Evolutionary conservation across 164 flowering plant species (phyloP).

Genomic region (Amborella trichopoda): DNA sequence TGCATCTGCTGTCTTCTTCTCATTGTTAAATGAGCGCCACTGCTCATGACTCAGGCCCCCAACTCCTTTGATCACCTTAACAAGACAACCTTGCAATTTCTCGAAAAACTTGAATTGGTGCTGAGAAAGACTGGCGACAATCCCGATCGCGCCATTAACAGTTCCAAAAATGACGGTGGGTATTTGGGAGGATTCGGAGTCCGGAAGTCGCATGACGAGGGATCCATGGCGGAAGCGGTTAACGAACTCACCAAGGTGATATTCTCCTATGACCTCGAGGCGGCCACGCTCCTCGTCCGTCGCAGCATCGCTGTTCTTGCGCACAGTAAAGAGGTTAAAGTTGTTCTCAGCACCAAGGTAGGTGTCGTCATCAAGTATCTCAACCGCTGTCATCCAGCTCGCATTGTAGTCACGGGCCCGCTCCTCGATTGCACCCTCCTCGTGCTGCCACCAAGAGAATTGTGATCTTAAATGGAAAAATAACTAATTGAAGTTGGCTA

Average conservation of each 20-base stretch:
- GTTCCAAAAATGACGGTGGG: conserved; percentile 91
- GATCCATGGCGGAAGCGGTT: conserved; percentile 91
- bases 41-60: conserved; percentile 96
- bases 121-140: conserved; percentile 81
- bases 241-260: conserved; percentile 90
- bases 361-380: conserved; percentile 85
- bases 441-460: conserved; percentile 40
- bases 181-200: conserved; percentile 88
- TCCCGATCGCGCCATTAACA: conserved; percentile 83
- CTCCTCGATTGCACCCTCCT: conserved; percentile 97
- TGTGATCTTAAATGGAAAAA: too few relatives aligned
- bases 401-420: conserved; percentile 95
- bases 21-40: conserved; percentile 89
- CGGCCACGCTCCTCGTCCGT: conserved; percentile 95
- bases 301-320: conserved; percentile 92
- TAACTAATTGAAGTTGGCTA: too few relatives aligned
- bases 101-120: conserved; percentile 76
- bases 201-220: conserved; percentile 89
- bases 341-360: conserved; percentile 92
- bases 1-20: conserved; percentile 77
- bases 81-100: conserved; percentile 67
- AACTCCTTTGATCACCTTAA: conserved; percentile 86
- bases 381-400: conserved; percentile 97
- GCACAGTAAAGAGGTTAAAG: conserved; percentile 76
- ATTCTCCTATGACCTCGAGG: conserved; percentile 86